Conservation (phyloP, 371 early-diverging fungal genomes). For the Syncephalis fuscata region DNA sequence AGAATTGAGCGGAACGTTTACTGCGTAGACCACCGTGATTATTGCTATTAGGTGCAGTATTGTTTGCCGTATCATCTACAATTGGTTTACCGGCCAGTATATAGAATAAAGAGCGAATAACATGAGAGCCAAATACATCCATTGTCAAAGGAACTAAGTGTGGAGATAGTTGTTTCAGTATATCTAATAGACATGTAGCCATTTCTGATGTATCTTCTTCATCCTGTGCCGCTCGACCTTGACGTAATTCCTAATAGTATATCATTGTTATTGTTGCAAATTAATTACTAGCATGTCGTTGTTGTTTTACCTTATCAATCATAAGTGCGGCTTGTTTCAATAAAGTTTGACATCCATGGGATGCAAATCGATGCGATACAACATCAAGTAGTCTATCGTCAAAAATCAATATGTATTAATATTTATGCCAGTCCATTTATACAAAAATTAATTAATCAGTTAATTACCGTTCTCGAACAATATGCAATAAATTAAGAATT, state of each 20-base stretch:
- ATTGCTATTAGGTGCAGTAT: too few species aligned
- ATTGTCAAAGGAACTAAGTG: not conserved
- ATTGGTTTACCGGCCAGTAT: not conserved
- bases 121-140: not conserved
- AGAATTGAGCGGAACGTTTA: not conserved
- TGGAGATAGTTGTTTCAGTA: not conserved
- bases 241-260: too few species aligned
- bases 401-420: not conserved
- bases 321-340: constrained; percentile 11
- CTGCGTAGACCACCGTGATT: not conserved
- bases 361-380: constrained; percentile 67
- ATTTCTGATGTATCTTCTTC: too few species aligned
- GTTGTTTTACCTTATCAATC: not conserved
- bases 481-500: not conserved
- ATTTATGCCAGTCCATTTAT: not conserved
- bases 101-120: not conserved
- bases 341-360: constrained; percentile 69
- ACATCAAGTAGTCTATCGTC: constrained; percentile 31
- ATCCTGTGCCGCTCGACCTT: too few species aligned
- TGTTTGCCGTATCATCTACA: not conserved
- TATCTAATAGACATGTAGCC: too few species aligned
- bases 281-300: too few species aligned
- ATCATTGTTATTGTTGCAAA: too few species aligned
- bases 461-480: constrained; percentile 27
- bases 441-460: not conserved